phyloP scores from a whole-genome alignment of 441 rosid genomes.

The Viola pubescens region DNA sequence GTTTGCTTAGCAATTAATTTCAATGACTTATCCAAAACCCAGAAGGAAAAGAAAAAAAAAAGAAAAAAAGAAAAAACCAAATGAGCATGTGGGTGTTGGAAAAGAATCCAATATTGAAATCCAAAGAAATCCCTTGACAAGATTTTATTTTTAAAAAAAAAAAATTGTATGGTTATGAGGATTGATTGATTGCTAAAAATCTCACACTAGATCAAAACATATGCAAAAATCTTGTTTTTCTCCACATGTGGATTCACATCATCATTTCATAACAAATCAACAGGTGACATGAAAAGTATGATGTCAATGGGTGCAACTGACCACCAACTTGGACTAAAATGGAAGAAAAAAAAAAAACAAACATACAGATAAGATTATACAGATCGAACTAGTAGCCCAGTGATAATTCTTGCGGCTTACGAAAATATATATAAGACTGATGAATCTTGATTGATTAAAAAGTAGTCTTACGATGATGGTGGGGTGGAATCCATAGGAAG shows the following conservation, averaged over 20 bases:
- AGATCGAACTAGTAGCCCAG: neutral
- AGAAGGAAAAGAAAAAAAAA: neutral
- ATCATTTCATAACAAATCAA: too few relatives aligned
- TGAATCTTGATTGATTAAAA: neutral
- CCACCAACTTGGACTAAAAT: too few relatives aligned
- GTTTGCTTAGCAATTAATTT: neutral
- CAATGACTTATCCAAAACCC: neutral
- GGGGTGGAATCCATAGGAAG: slow-evolving; percentile 58
- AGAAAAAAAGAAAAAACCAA: neutral
- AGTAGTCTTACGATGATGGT: slow-evolving; percentile 40
- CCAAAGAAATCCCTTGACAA: neutral
- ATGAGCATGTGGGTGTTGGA: neutral
- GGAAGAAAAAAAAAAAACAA: too few relatives aligned
- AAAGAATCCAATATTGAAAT: neutral
- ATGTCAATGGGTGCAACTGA: too few relatives aligned
- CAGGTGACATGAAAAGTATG: too few relatives aligned
- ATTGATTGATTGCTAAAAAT: too few relatives aligned
- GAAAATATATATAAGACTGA: neutral
- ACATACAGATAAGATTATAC: neutral
- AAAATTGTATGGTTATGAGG: too few relatives aligned
- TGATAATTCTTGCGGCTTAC: neutral
- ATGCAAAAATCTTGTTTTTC: too few relatives aligned
- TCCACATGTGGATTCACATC: too few relatives aligned
- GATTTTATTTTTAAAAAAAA: neutral
- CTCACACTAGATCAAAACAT: too few relatives aligned